Evolutionary conservation across 192 early-diverging fungal genomes (phyloP).

Genomic region (Coemansia sp.): DNA sequence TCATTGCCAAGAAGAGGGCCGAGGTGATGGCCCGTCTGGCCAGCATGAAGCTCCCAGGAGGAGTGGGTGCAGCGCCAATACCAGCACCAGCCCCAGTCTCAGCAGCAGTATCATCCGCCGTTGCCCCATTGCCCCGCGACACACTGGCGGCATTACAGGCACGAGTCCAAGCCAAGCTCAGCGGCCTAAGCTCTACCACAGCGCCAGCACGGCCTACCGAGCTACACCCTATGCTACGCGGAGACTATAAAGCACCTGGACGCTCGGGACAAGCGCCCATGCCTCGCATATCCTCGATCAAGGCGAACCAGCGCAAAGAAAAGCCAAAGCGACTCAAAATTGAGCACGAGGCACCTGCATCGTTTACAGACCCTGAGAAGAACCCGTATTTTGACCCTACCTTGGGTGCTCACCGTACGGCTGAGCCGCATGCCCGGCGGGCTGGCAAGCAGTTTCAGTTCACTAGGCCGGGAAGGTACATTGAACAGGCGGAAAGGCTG

Average conservation of each 20-base stretch:
- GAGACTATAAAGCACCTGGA: slow-evolving; percentile 41
- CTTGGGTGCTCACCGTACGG: slow-evolving; percentile 39
- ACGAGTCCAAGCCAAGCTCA: slow-evolving; percentile 28
- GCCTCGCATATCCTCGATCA: slow-evolving; percentile 55
- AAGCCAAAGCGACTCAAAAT: slow-evolving; percentile 56
- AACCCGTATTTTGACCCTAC: slow-evolving; percentile 88
- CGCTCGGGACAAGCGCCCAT: slow-evolving; percentile 6
- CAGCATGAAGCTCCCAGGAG: slow-evolving; percentile 46
- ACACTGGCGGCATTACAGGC: slow-evolving; percentile 40
- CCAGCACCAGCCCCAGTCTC: background rate
- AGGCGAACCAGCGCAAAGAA: slow-evolving; percentile 69
- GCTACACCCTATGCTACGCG: slow-evolving; percentile 43
- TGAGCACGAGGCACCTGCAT: slow-evolving; percentile 44
- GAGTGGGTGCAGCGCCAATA: background rate
- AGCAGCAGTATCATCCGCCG: background rate
- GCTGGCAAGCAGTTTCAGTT: slow-evolving; percentile 65
- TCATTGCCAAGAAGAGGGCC: slow-evolving; percentile 56
- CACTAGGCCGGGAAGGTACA: slow-evolving; percentile 76
- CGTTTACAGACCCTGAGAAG: slow-evolving; percentile 67
- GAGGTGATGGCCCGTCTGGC: slow-evolving; percentile 69
- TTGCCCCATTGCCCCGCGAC: slow-evolving; percentile 16
- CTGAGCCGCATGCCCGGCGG: slow-evolving; percentile 49
- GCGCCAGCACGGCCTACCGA: slow-evolving; percentile 8
- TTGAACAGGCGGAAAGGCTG: slow-evolving; percentile 79
- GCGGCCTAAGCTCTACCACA: slow-evolving; percentile 10